Conservation (phyloP, 2,329 filamentous ascomycete species). For the Beauveria rudraprayagi region DNA sequence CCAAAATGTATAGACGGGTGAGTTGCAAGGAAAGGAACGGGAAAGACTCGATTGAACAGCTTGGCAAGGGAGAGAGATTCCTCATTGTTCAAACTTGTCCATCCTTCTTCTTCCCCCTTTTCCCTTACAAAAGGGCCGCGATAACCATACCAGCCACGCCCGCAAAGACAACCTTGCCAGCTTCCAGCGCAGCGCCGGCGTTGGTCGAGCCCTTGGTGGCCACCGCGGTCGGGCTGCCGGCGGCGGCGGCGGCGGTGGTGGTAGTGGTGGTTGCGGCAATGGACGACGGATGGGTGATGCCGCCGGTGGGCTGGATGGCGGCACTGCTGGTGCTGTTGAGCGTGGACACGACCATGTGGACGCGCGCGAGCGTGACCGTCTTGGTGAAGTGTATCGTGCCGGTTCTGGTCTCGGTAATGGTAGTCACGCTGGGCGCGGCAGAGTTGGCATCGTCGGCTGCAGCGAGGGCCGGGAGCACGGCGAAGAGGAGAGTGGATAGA, state of each 20-base stretch:
- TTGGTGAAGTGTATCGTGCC: conserved; percentile 43
- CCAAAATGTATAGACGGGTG: neutral
- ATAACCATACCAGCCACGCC: conserved; percentile 43
- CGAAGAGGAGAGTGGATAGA: conserved; percentile 35
- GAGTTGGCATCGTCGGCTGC: conserved; percentile 29
- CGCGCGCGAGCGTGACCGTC: conserved; percentile 42
- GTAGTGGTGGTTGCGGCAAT: neutral
- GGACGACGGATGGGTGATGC: conserved; percentile 12
- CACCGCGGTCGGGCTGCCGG: conserved; percentile 20
- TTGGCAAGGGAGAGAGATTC: neutral
- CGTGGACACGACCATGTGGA: conserved; percentile 31
- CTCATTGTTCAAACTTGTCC: neutral
- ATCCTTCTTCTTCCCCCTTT: no score
- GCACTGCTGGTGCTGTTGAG: conserved; percentile 26
- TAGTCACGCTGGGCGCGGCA: conserved; percentile 14
- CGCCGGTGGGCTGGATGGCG: conserved; percentile 22
- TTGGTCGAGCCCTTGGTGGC: conserved; percentile 26
- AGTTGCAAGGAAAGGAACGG: neutral
- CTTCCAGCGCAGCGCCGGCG: conserved; percentile 36
- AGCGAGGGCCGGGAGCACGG: conserved; percentile 46
- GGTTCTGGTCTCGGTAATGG: conserved; percentile 36
- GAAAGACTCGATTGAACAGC: neutral
- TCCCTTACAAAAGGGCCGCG: conserved; percentile 25
- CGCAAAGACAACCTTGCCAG: conserved; percentile 37
- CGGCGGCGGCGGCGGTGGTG: conserved; percentile 8